These are phyloP conservation scores for Lepidium didymum DNA, from an alignment of 345 rosid genomes.

Conservation along the genomic window DNA sequence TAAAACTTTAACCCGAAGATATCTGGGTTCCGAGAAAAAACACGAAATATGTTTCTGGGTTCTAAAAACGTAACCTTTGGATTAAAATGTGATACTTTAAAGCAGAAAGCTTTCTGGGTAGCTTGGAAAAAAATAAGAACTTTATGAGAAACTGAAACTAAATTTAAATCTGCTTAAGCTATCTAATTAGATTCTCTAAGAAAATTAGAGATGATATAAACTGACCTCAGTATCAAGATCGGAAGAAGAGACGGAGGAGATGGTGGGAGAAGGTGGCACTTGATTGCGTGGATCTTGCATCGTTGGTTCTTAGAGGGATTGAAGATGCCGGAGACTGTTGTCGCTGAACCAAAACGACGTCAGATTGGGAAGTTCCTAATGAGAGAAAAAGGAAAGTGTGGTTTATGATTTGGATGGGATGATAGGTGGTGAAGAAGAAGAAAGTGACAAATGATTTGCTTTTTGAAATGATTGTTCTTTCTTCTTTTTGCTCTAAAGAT, in stretches of 20 bases:
- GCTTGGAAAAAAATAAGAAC: not conserved
- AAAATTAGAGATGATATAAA: not conserved
- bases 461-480: slow-evolving; percentile 21
- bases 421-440: slow-evolving; percentile 13
- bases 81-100: not conserved
- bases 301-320: not conserved
- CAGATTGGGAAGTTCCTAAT: not conserved
- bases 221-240: slow-evolving; percentile 96
- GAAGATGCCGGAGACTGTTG: not conserved
- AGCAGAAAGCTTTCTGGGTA: not conserved
- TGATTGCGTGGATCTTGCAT: slow-evolving; percentile 51
- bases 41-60: not conserved
- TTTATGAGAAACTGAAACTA: not conserved
- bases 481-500: slow-evolving; percentile 5
- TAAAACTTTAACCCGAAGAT: not conserved
- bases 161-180: not conserved
- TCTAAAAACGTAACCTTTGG: not conserved
- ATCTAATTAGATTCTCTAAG: not conserved
- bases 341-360: not conserved
- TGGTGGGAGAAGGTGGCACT: slow-evolving; percentile 59
- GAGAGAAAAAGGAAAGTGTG: slow-evolving; percentile 16
- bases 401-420: slow-evolving; percentile 1
- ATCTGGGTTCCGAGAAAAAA: not conserved
- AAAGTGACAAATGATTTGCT: slow-evolving; percentile 28
- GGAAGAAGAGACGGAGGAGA: slow-evolving; percentile 78